A percentile compares a stretch with the other conserved stretches of the same genome.
Conservation (phyloP, 768 basidiomycete genomes). For the Hemileccinum rubropunctum region DNA sequence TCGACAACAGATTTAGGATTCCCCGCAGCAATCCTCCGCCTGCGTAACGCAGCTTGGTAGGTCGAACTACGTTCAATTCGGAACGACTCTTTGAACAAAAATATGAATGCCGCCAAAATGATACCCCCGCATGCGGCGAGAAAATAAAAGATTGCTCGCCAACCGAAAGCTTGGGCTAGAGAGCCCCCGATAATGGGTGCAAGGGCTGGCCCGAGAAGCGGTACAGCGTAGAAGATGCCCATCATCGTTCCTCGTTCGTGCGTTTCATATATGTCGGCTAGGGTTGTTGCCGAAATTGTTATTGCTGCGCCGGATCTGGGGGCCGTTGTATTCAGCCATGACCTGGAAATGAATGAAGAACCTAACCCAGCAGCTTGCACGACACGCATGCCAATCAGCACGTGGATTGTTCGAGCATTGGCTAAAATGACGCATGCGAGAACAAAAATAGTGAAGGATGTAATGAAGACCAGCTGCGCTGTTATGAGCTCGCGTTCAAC, state of each 20-base stretch:
- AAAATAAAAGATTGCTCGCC: constrained; percentile 87
- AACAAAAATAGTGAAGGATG: constrained; percentile 50
- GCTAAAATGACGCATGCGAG: constrained; percentile 58
- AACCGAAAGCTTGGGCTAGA: constrained; percentile 63
- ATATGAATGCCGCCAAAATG: constrained; percentile 53
- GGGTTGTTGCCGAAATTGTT: constrained; percentile 70
- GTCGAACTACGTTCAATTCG: constrained; percentile 76
- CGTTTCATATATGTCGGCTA: constrained; percentile 77
- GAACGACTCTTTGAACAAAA: constrained; percentile 81
- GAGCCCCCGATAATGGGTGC: constrained; percentile 73
- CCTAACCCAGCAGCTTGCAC: constrained; percentile 65
- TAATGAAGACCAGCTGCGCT: constrained; percentile 50
- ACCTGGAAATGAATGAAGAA: neutral
- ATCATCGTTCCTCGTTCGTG: constrained; percentile 74
- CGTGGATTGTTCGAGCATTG: constrained; percentile 47
- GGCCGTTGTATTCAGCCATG: constrained; percentile 3
- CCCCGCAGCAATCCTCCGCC: constrained; percentile 32
- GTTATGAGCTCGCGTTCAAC: neutral
- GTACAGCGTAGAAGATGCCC: constrained; percentile 79
- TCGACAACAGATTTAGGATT: constrained; percentile 22
- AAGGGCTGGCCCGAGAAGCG: constrained; percentile 70
- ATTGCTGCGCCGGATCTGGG: constrained; percentile 63
- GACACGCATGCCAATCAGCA: constrained; percentile 65
- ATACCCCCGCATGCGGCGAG: constrained; percentile 59
- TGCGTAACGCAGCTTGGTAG: constrained; percentile 66